Percentiles rank a stretch among this genome's conserved stretches.
These are phyloP conservation scores for Daldinia caldariorum DNA, from an alignment of 495 filamentous ascomycete species.

Conservation along the genomic window DNA sequence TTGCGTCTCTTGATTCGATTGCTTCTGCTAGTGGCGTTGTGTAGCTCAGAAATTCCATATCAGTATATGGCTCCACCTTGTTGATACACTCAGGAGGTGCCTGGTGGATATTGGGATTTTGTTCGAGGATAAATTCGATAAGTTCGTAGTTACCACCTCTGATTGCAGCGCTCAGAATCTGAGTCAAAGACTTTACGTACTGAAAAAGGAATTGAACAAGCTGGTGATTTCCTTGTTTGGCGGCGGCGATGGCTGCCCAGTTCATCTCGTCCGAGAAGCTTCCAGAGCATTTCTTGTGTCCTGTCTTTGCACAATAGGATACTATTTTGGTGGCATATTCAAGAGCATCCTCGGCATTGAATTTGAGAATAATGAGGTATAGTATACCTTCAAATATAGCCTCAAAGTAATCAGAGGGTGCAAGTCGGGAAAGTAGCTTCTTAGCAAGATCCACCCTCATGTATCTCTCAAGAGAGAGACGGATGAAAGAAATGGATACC, in stretches of 20 bases:
- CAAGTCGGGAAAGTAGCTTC: neutral
- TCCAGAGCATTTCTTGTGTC: conserved; percentile 4
- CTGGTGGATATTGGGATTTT: conserved; percentile 15
- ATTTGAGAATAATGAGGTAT: neutral
- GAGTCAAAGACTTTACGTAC: neutral
- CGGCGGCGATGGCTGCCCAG: neutral
- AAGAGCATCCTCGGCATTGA: conserved; percentile 6
- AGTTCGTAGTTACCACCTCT: conserved; percentile 15
- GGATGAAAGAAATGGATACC: neutral
- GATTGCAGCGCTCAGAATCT: conserved; percentile 28
- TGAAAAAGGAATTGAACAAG: conserved; percentile 19
- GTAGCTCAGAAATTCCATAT: too few species aligned
- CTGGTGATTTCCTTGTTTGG: conserved; percentile 11
- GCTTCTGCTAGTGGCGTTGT: conserved; percentile 33
- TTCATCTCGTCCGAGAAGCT: neutral
- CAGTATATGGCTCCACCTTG: too few species aligned
- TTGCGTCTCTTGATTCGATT: neutral
- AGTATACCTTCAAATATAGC: neutral
- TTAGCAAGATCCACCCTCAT: conserved; percentile 19
- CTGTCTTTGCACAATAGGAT: conserved; percentile 8
- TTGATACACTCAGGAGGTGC: neutral
- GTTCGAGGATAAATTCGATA: conserved; percentile 21
- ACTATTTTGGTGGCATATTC: conserved; percentile 15
- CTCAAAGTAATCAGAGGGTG: neutral
- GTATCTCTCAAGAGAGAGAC: neutral